phyloP scores from a whole-genome alignment of 768 basidiomycete species.

The Xerocomellus intermedius region DNA sequence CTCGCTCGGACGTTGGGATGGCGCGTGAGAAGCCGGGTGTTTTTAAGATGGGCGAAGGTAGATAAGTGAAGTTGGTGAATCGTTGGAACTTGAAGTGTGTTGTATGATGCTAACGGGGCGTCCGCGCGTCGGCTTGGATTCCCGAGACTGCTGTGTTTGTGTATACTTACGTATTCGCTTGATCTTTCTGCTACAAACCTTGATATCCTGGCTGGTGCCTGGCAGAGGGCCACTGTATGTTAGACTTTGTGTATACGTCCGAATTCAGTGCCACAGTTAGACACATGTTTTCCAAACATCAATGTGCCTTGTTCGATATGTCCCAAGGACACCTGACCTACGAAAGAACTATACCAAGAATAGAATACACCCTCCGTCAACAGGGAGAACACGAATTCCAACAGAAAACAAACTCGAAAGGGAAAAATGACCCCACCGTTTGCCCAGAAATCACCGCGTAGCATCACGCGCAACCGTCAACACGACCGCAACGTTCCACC shows the following conservation, averaged over 20 bases:
- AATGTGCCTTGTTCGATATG: neutral
- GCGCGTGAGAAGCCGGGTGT: neutral
- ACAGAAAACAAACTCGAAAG: neutral
- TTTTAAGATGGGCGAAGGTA: neutral
- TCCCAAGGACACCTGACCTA: no score
- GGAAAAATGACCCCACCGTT: neutral
- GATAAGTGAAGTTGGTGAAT: neutral
- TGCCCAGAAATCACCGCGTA: neutral
- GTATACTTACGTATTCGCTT: neutral
- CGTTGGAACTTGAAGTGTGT: neutral
- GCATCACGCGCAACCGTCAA: neutral
- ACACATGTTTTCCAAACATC: neutral
- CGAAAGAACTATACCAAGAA: neutral
- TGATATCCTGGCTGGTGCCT: neutral
- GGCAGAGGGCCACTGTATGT: neutral
- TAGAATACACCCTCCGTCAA: neutral
- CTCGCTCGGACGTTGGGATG: constrained; percentile 28
- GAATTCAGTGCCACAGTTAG: neutral
- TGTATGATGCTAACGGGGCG: neutral
- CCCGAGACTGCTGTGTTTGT: no score
- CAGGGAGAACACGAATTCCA: neutral
- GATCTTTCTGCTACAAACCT: neutral
- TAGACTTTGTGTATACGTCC: neutral
- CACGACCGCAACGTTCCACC: neutral
- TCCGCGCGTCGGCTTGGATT: neutral